Base-by-base conservation (phyloP, 768 basidiomycete species). In the Lentinula lateritia region DNA sequence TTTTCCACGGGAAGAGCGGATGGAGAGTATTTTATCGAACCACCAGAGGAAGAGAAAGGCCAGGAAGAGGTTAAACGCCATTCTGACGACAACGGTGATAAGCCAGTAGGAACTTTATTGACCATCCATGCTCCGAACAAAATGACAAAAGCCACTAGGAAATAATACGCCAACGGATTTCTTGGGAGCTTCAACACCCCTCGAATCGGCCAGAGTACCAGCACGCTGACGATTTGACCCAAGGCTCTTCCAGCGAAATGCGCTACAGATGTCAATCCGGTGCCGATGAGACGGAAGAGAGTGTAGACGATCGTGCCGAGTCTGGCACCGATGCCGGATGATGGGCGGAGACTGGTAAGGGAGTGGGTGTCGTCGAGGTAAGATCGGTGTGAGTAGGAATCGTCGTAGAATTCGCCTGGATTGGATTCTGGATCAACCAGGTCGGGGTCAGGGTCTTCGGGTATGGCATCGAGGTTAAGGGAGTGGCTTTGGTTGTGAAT, bases 1-100 rank as follows among this genome's bases (percentile, higher is more conserved):
- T 90, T 82, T n/a, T 80, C 77, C 1, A 85, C 83, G 1, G 89
- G 89, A 8, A 76, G 70, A 9, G 82, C 80, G 0, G 89, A 86
- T 0, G 85, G 74, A 1, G 74, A 71, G 67, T 85, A 92, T 6
- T 75, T 69, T 2, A 66, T 70, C 4, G 71, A 59, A 55, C 71
- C 34, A 64, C 73, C 67, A 68, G 68, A 67, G 62, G 80, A 70
- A 64, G 81, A 43, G 15, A 52, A 34, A 28, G 28, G 28, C 28
- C 28, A 28, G 28, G 28, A 3, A 28, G 28, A 28, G 2, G 28
- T 0, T 4, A 23, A 10, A 8, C 5, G 20, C 46, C 46, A 20
- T n/a, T 6, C 38, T 2, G 18, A 48, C 20, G 20, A 42, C 9
- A n/a, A 13, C 5, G 53, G n/a, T 67, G 65, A 66, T 68, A 63